Conservation (phyloP, 2,329 filamentous ascomycete genomes). For the Hawksworthiomyces lignivorus region DNA sequence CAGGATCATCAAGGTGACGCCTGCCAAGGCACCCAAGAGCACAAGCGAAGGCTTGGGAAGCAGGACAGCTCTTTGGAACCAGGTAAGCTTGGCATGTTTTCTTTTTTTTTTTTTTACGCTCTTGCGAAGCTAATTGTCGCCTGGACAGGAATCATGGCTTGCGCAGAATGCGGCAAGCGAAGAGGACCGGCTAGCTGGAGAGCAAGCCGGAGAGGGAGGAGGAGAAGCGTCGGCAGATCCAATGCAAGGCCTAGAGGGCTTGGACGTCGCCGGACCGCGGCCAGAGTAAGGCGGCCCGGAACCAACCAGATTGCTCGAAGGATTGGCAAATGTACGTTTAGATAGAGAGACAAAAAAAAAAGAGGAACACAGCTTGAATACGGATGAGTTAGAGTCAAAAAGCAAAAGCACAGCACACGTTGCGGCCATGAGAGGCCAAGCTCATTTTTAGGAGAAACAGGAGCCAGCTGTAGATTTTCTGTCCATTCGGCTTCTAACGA, state of each 20-base stretch:
- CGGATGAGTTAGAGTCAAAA: too few species aligned
- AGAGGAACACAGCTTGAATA: background rate
- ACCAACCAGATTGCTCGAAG: too few species aligned
- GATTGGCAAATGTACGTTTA: too few species aligned
- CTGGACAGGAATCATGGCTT: slow-evolving; percentile 89
- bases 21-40: slow-evolving; percentile 87
- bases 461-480: too few species aligned
- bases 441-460: too few species aligned
- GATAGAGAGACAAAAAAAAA: background rate
- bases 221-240: slow-evolving; percentile 63
- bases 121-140: slow-evolving; percentile 12
- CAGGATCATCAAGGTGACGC: slow-evolving; percentile 81
- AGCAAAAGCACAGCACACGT: too few species aligned
- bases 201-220: slow-evolving; percentile 42
- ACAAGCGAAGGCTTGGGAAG: slow-evolving; percentile 81
- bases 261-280: slow-evolving; percentile 91
- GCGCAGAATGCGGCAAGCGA: slow-evolving; percentile 80
- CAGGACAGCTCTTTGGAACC: slow-evolving; percentile 93
- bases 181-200: slow-evolving; percentile 59
- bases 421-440: too few species aligned
- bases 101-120: slow-evolving; percentile 2
- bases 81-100: slow-evolving; percentile 61
- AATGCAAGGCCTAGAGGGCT: slow-evolving; percentile 89
- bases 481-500: too few species aligned
- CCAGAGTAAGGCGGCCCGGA: slow-evolving; percentile 59